Evolutionary conservation across 306 rosid genomes (phyloP).

Genomic region (Oxytropis ochrocephala): DNA sequence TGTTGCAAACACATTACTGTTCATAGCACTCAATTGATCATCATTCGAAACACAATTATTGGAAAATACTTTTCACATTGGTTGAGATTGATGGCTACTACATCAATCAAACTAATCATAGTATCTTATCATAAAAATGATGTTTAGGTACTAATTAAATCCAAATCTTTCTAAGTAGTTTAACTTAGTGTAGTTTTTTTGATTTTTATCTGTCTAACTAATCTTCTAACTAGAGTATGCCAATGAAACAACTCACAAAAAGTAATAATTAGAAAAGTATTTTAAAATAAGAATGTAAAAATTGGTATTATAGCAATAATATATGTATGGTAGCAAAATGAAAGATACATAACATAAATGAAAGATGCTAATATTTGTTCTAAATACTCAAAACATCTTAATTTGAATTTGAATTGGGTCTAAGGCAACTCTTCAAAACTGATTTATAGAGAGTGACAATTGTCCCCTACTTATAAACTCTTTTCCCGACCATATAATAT

Average conservation of each 20-base stretch:
- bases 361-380: not conserved
- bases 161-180: too few species aligned
- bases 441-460: too few species aligned
- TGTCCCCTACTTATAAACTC: too few species aligned
- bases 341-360: not conserved
- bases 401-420: too few species aligned
- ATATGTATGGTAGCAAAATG: not conserved
- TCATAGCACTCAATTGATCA: not conserved
- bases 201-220: not conserved
- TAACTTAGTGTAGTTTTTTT: not conserved
- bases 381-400: too few species aligned
- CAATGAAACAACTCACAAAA: not conserved
- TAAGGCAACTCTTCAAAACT: too few species aligned
- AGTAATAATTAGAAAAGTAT: not conserved
- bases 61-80: not conserved
- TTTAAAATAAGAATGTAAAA: not conserved
- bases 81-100: not conserved
- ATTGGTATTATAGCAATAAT: not conserved
- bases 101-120: not conserved
- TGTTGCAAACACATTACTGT: not conserved
- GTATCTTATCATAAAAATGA: not conserved
- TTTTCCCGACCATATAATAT: too few species aligned
- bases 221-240: too few species aligned
- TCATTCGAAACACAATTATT: not conserved
- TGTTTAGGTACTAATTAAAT: not conserved